phyloP scores from a whole-genome alignment of 352 stramenopile genomes.

The Globisporangium uncinulatum region DNA sequence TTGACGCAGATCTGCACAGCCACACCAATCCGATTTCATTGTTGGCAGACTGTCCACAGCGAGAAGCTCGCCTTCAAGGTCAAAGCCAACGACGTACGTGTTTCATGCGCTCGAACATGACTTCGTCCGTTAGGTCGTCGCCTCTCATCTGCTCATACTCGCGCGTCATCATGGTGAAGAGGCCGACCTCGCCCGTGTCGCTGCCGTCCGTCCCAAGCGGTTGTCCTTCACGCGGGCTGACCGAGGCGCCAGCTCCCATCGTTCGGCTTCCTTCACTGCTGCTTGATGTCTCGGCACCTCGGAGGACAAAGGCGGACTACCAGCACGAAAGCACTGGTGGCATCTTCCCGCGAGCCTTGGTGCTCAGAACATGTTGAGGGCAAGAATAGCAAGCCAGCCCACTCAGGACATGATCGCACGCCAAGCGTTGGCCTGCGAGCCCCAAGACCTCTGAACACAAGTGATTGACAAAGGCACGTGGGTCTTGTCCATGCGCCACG shows the following conservation, averaged over 20 bases:
- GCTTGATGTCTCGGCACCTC: not conserved
- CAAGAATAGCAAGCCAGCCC: too few relatives aligned
- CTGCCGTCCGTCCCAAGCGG: slow-evolving; percentile 11
- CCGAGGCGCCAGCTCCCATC: slow-evolving; percentile 44
- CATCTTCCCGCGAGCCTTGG: too few relatives aligned
- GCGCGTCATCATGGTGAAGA: slow-evolving; percentile 50
- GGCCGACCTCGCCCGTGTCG: slow-evolving; percentile 24
- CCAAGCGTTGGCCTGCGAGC: too few relatives aligned
- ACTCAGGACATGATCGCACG: too few relatives aligned
- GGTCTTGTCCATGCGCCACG: too few relatives aligned
- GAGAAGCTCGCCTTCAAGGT: not conserved
- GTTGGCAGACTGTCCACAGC: not conserved
- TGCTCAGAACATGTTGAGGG: too few relatives aligned
- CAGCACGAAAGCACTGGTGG: not conserved
- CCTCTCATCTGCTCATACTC: slow-evolving; percentile 64
- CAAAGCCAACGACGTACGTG: slow-evolving; percentile 22
- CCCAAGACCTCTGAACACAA: too few relatives aligned
- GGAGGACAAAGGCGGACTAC: slow-evolving; percentile 5
- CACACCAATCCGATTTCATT: not conserved
- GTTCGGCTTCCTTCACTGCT: slow-evolving; percentile 1
- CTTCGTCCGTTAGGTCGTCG: slow-evolving; percentile 49
- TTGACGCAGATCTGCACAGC: slow-evolving; percentile 27
- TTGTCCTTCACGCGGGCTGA: slow-evolving; percentile 11
- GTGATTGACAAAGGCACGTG: too few relatives aligned
- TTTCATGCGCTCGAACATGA: slow-evolving; percentile 78